phyloP scores from a whole-genome alignment of 768 basidiomycete species.

The Pleurotus tuoliensis region DNA sequence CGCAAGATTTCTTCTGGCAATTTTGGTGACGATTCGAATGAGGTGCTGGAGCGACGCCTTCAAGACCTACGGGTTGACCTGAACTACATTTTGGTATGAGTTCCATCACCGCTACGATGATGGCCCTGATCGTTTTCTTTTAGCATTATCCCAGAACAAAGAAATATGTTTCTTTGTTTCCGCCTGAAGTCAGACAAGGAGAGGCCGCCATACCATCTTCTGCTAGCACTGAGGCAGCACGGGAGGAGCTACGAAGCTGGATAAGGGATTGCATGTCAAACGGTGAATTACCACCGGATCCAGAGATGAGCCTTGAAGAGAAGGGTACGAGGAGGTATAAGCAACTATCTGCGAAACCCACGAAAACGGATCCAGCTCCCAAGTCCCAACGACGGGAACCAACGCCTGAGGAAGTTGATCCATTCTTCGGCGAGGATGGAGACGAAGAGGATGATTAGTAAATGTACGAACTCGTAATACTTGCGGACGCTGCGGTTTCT shows the following conservation, averaged over 20 bases:
- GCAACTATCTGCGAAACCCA: conserved; percentile 7
- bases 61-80: conserved; percentile 76
- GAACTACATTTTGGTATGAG: conserved; percentile 78
- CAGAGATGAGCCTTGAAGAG: conserved; percentile 42
- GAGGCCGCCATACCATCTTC: conserved; percentile 20
- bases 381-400: not conserved
- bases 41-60: conserved; percentile 45
- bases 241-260: conserved; percentile 57
- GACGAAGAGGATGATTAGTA: conserved; percentile 4
- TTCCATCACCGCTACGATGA: not conserved
- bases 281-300: conserved; percentile 55
- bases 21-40: conserved; percentile 27
- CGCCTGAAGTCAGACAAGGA: conserved; percentile 53
- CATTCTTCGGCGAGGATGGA: conserved; percentile 37
- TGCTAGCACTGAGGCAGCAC: conserved; percentile 39
- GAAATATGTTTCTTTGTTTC: conserved; percentile 91
- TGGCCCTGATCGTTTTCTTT: not conserved
- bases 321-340: conserved; percentile 3
- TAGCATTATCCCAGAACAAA: conserved; percentile 82
- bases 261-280: conserved; percentile 56
- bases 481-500: too few species aligned
- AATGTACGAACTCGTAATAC: not conserved
- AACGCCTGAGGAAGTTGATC: conserved; percentile 24
- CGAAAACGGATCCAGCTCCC: conserved; percentile 10
- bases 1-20: conserved; percentile 36